Conservation (phyloP, 257 asterid species). For the Solanum gracilifrons region DNA sequence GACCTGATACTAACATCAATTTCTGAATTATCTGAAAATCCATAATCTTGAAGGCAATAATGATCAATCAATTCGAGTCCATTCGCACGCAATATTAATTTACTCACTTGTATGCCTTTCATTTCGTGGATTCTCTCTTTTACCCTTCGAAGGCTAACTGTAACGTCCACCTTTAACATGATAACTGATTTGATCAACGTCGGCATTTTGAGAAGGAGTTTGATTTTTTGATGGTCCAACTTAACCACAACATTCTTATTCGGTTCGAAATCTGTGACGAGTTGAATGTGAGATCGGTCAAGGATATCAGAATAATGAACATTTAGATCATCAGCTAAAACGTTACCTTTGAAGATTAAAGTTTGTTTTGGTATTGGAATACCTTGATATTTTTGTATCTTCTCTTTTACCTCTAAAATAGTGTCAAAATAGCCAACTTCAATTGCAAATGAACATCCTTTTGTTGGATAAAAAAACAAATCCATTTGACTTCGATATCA, state of each 20-base stretch:
- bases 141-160: slow-evolving; percentile 16
- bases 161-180: slow-evolving; percentile 17
- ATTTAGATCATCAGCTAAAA: slow-evolving; percentile 41
- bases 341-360: slow-evolving; percentile 37
- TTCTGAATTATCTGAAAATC: slow-evolving; percentile 21
- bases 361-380: slow-evolving; percentile 53
- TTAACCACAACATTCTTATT: not conserved
- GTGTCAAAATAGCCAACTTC: slow-evolving; percentile 67
- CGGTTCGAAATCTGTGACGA: not conserved
- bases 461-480: slow-evolving; percentile 30
- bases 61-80: slow-evolving; percentile 37
- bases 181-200: not conserved
- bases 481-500: slow-evolving; percentile 28
- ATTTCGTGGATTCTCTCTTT: slow-evolving; percentile 41
- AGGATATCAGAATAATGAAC: slow-evolving; percentile 40
- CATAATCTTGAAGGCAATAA: slow-evolving; percentile 21
- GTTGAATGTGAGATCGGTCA: slow-evolving; percentile 33
- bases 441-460: slow-evolving; percentile 30
- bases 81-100: slow-evolving; percentile 12
- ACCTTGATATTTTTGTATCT: slow-evolving; percentile 25
- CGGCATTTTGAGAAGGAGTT: slow-evolving; percentile 29
- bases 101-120: slow-evolving; percentile 15
- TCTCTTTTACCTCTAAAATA: slow-evolving; percentile 52
- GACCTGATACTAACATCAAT: slow-evolving; percentile 20
- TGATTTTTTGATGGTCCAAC: slow-evolving; percentile 2